Conservation (phyloP, 257 asterid species). For the Cruciata laevipes region DNA sequence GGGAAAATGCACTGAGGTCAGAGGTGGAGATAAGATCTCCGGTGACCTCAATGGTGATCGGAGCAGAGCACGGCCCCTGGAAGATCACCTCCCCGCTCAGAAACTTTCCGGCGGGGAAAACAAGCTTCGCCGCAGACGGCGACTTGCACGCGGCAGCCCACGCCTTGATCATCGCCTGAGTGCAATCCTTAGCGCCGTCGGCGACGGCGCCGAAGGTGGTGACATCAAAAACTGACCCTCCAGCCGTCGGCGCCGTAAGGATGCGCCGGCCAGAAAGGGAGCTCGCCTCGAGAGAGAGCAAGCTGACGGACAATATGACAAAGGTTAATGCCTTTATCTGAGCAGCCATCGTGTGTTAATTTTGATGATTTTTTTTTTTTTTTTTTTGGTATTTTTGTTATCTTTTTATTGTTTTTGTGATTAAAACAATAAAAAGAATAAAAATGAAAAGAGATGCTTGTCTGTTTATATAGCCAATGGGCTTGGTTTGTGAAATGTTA, state of each 20-base stretch:
- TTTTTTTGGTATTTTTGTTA: background rate
- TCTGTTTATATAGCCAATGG: background rate
- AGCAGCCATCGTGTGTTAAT: conserved; percentile 17
- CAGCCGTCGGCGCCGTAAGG: background rate
- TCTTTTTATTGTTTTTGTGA: background rate
- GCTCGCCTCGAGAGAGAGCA: conserved; percentile 20
- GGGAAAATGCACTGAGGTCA: conserved; percentile 39
- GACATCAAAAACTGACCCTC: conserved; percentile 52
- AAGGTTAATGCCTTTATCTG: conserved; percentile 1
- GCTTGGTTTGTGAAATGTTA: conserved; percentile 1
- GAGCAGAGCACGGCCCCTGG: conserved; percentile 47
- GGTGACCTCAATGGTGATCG: conserved; percentile 40
- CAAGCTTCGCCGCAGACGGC: conserved; percentile 24
- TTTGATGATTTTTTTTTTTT: background rate
- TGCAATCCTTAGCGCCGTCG: conserved; percentile 31
- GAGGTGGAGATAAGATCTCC: conserved; percentile 38
- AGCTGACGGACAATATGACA: conserved; percentile 10
- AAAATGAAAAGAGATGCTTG: too few relatives aligned
- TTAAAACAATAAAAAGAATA: background rate
- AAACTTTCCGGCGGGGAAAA: conserved; percentile 42
- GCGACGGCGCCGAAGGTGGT: conserved; percentile 48
- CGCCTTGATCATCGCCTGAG: conserved; percentile 46
- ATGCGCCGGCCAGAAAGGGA: background rate
- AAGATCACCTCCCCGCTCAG: conserved; percentile 40
- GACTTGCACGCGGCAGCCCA: conserved; percentile 52